Evolutionary conservation across 192 early-diverging fungal species (phyloP).

Genomic region (Coemansia sp.): DNA sequence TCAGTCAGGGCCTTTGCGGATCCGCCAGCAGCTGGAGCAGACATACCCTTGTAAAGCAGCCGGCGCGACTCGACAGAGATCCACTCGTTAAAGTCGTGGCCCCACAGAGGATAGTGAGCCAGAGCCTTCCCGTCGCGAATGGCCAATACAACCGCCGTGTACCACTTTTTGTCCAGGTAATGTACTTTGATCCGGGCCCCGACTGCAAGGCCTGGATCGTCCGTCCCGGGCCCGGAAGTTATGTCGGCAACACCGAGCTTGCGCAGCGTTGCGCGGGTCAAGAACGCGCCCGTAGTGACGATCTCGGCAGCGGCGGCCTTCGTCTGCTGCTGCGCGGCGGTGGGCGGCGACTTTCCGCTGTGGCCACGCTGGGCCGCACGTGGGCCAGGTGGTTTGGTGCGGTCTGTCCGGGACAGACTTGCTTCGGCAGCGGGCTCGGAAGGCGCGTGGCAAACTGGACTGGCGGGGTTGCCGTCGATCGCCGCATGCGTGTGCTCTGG

Average conservation of each 20-base stretch:
- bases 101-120: conserved; percentile 39
- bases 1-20: conserved; percentile 1
- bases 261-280: conserved; percentile 44
- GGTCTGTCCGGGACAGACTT: too few species aligned
- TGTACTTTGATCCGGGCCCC: conserved; percentile 27
- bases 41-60: conserved; percentile 15
- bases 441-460: too few species aligned
- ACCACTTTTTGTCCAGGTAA: conserved; percentile 33
- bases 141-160: conserved; percentile 20
- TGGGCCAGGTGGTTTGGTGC: too few species aligned
- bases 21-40: background rate
- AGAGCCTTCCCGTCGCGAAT: conserved; percentile 22
- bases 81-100: conserved; percentile 44
- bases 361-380: background rate
- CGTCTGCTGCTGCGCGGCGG: too few species aligned
- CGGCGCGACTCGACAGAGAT: conserved; percentile 29
- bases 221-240: conserved; percentile 3
- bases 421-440: too few species aligned
- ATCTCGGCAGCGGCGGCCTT: conserved; percentile 6
- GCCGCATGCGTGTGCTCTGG: too few species aligned
- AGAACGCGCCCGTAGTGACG: conserved; percentile 47
- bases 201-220: conserved; percentile 4
- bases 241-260: conserved; percentile 23
- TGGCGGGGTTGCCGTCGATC: too few species aligned
- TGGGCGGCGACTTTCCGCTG: too few species aligned